A percentile compares a stretch with the other conserved stretches of the same genome.
phyloP scores from a whole-genome alignment of 306 rosid species.

The Citrullus mucosospermus region DNA sequence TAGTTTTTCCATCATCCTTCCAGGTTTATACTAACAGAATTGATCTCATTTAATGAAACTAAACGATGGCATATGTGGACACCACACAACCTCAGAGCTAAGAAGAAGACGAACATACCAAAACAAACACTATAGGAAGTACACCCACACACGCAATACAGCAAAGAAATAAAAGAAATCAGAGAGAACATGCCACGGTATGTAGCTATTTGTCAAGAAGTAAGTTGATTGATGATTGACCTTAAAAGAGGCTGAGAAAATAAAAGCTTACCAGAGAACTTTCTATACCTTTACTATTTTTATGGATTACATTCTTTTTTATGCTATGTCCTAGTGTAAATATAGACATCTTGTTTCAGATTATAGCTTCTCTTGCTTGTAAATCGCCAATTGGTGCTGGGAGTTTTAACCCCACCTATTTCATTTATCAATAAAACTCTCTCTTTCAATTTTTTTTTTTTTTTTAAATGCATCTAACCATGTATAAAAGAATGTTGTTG shows the following conservation, averaged over 20 bases:
- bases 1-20: neutral
- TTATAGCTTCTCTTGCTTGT: no score
- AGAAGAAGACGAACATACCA: neutral
- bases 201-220: neutral
- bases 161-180: neutral
- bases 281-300: no score
- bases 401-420: no score
- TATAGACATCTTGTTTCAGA: no score
- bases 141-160: neutral
- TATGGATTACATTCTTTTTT: no score
- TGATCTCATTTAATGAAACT: neutral
- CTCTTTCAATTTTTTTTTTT: no score
- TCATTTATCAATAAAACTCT: no score
- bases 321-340: no score
- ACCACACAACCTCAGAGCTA: no score
- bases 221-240: neutral
- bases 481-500: no score
- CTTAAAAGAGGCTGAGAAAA: neutral
- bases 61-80: no score
- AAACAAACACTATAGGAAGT: neutral
- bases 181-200: neutral
- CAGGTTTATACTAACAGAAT: neutral
- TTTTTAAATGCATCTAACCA: neutral
- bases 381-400: no score
- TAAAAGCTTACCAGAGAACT: neutral